These are phyloP conservation scores for Penicillium sp. DNA, from an alignment of 2,329 filamentous ascomycete genomes.

Conservation along the genomic window DNA sequence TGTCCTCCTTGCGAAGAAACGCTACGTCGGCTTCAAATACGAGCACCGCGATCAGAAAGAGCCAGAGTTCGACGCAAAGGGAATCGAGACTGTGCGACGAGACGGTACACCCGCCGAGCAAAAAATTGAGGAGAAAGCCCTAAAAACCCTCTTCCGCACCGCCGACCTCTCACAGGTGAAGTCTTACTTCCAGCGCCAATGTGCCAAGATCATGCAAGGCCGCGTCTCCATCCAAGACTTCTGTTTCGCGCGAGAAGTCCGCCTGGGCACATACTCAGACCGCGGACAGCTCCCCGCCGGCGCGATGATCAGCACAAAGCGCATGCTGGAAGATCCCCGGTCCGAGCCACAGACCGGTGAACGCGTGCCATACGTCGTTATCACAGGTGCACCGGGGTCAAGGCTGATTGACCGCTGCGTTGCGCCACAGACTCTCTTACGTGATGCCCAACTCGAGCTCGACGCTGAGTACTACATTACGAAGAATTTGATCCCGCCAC, in stretches of 20 bases:
- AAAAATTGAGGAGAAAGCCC: constrained; percentile 90
- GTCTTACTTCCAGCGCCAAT: constrained; percentile 84
- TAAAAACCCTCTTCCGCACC: constrained; percentile 87
- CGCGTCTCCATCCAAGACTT: constrained; percentile 91
- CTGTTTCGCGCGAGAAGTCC: constrained; percentile 91
- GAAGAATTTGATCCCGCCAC: constrained; percentile 91
- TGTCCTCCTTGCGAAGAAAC: constrained; percentile 91
- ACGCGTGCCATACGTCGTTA: constrained; percentile 89
- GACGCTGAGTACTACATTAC: constrained; percentile 97
- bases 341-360: constrained; percentile 94
- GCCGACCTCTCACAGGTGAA: constrained; percentile 88
- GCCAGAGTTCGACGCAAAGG: constrained; percentile 95
- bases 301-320: constrained; percentile 80
- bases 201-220: constrained; percentile 87
- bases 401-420: constrained; percentile 87
- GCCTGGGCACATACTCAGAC: constrained; percentile 83
- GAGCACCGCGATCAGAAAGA: constrained; percentile 72
- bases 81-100: constrained; percentile 93
- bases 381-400: constrained; percentile 83
- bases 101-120: constrained; percentile 95
- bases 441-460: constrained; percentile 74
- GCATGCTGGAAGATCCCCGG: constrained; percentile 83
- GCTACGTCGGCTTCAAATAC: constrained; percentile 98
- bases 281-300: constrained; percentile 79
- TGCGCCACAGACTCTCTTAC: constrained; percentile 77